phyloP scores from a whole-genome alignment of 225 moss, liverwort and hornwort genomes.

The Polytrichum commune region DNA sequence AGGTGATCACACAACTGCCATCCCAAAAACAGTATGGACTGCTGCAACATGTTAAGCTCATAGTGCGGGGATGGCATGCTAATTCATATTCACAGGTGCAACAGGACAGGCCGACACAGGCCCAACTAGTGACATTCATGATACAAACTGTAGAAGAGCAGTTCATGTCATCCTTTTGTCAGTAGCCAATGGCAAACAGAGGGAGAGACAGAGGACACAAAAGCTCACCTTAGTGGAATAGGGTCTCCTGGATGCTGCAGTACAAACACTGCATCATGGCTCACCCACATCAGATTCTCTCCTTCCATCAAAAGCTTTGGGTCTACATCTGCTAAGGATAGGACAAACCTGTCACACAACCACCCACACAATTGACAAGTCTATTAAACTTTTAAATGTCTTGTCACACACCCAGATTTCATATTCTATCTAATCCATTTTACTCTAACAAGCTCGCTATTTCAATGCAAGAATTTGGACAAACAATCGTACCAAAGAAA shows the following conservation, averaged over 20 bases:
- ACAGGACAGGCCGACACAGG: no score
- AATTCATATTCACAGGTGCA: no score
- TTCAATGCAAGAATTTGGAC: neutral
- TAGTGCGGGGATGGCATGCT: no score
- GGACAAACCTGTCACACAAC: constrained; percentile 57
- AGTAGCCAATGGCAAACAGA: neutral
- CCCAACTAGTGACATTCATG: neutral
- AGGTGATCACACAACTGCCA: no score
- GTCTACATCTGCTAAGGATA: constrained; percentile 80
- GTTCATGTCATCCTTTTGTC: no score
- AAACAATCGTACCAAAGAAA: neutral
- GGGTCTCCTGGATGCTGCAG: constrained; percentile 77
- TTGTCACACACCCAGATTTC: neutral
- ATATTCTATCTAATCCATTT: neutral
- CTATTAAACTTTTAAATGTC: neutral
- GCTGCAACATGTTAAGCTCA: no score
- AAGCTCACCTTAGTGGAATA: constrained; percentile 52
- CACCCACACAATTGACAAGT: neutral
- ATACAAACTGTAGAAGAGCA: neutral
- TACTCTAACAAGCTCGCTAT: neutral
- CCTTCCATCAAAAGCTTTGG: constrained; percentile 79
- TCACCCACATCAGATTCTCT: constrained; percentile 79
- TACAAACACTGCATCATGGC: constrained; percentile 86
- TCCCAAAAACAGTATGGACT: no score
- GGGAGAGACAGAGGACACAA: neutral